Base-by-base conservation (phyloP, 2,329 filamentous ascomycete genomes). In the Colletotrichum magnum region DNA sequence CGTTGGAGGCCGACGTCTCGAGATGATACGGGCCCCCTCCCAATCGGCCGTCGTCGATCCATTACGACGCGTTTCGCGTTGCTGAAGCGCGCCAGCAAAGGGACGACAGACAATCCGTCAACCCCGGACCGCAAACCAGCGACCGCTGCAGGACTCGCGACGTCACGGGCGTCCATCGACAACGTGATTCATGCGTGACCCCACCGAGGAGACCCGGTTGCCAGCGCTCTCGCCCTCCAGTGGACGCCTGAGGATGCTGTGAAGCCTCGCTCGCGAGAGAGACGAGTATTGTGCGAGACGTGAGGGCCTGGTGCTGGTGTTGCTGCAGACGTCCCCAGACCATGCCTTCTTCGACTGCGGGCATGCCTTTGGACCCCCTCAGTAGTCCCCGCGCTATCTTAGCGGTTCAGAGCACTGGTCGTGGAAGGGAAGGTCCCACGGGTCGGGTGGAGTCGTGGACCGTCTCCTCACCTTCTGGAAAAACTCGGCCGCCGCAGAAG, bases 391-490 rank as follows among this genome's bases (percentile, higher is more conserved):
- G 6, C 28, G 16, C 18, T 39, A 47, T 47, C 10, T 6, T 47
- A 7, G 48, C 21, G 48, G 12, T 21, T 51, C 21, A 9, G 21
- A 21, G 32, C 32, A 7, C 7, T 3, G 2, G 32, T 43, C 41
- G 41, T 15, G 41, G 41, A 15, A n/a, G 41, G 41, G 41, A 15
- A 43, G 41, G 41, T 36, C 59, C 36, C 58, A 58, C 53, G 39
- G 26, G 60, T 24, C 21, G 21, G 21, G 21, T 24, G 21, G 21
- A 24, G 21, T 24, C 21, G 21, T 64, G 47, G 65, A 52, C 36
- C 9, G 50, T 50, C 66, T 39, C 66, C 66, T 69, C 66, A 61
- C 26, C 62, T 69, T 69, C 66, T 69, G 66, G 66, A 69, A 69
- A 66, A 66, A 69, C 62, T 60, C 62, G 62, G 56, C 62, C 56